Percentiles rank a stretch among this genome's conserved stretches.
Conservation (phyloP, 805 yeast genomes). For the Cyberlindnera saturnus region DNA sequence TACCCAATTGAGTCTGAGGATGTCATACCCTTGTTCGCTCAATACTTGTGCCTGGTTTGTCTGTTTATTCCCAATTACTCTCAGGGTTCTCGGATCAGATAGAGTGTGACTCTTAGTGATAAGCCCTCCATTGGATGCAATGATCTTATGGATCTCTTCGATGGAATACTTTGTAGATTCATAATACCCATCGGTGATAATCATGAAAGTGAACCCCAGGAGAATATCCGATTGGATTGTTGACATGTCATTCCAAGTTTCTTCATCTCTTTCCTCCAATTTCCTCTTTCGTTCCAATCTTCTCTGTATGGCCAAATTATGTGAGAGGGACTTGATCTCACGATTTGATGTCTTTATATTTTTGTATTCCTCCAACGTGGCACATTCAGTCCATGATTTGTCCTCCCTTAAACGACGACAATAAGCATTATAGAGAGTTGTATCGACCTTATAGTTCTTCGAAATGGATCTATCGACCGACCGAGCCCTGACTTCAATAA, state of each 20-base stretch:
- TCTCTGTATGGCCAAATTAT: slow-evolving; percentile 22
- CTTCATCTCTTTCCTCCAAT: slow-evolving; percentile 17
- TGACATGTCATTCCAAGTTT: slow-evolving; percentile 14
- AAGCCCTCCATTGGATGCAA: slow-evolving; percentile 46
- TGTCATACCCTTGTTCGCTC: slow-evolving; percentile 46
- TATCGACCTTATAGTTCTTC: slow-evolving; percentile 50
- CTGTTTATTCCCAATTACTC: slow-evolving; percentile 33
- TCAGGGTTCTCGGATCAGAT: slow-evolving; percentile 11
- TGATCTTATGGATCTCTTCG: slow-evolving; percentile 31
- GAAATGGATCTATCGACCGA: slow-evolving; percentile 49
- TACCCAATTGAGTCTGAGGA: slow-evolving; percentile 68
- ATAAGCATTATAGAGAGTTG: slow-evolving; percentile 73
- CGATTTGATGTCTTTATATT: slow-evolving; percentile 25
- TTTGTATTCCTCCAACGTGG: slow-evolving; percentile 49
- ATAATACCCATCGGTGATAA: slow-evolving; percentile 44
- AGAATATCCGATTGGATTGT: slow-evolving; percentile 33
- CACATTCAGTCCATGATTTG: slow-evolving; percentile 50
- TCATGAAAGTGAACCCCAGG: slow-evolving; percentile 37
- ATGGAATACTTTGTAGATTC: slow-evolving; percentile 23
- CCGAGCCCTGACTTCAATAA: slow-evolving; percentile 78
- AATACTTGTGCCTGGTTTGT: slow-evolving; percentile 35
- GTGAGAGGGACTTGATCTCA: slow-evolving; percentile 17
- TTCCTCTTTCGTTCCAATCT: slow-evolving; percentile 13
- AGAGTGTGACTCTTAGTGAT: slow-evolving; percentile 23
- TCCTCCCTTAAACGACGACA: slow-evolving; percentile 65